phyloP scores from a whole-genome alignment of 208 protist genomes.

The Crithidia mellificae region DNA sequence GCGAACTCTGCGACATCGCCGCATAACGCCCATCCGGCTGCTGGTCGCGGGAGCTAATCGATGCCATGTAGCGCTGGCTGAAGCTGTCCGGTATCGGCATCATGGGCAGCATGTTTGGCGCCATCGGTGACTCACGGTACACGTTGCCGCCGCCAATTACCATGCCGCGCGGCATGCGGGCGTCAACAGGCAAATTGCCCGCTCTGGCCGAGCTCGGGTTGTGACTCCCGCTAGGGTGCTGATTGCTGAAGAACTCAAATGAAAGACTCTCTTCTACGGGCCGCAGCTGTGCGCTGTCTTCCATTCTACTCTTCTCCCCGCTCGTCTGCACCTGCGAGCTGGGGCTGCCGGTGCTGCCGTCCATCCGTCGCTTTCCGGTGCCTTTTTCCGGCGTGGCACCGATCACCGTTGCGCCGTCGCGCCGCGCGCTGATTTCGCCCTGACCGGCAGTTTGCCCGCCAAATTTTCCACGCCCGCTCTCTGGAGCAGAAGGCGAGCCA shows the following conservation, averaged over 20 bases:
- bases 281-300: not conserved
- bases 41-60: slow-evolving; percentile 4
- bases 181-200: not conserved
- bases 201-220: not conserved
- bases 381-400: slow-evolving; percentile 4
- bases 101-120: slow-evolving; percentile 15
- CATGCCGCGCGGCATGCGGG: slow-evolving; percentile 1
- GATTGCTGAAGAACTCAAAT: slow-evolving; percentile 14
- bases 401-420: not conserved
- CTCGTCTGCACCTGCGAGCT: not conserved
- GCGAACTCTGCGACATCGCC: slow-evolving; percentile 21
- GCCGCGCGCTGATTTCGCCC: too few relatives aligned
- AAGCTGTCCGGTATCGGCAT: slow-evolving; percentile 8
- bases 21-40: slow-evolving; percentile 12
- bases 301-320: not conserved
- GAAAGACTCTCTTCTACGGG: slow-evolving; percentile 9
- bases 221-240: not conserved
- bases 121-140: slow-evolving; percentile 11
- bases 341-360: not conserved
- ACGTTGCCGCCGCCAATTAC: not conserved
- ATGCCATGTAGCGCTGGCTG: slow-evolving; percentile 8
- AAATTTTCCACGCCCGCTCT: too few relatives aligned
- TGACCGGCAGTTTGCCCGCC: too few relatives aligned
- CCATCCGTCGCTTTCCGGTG: not conserved
- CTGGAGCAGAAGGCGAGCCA: too few relatives aligned